These are phyloP conservation scores for Alnus rubra DNA, from an alignment of 306 rosid species.

Conservation along the genomic window DNA sequence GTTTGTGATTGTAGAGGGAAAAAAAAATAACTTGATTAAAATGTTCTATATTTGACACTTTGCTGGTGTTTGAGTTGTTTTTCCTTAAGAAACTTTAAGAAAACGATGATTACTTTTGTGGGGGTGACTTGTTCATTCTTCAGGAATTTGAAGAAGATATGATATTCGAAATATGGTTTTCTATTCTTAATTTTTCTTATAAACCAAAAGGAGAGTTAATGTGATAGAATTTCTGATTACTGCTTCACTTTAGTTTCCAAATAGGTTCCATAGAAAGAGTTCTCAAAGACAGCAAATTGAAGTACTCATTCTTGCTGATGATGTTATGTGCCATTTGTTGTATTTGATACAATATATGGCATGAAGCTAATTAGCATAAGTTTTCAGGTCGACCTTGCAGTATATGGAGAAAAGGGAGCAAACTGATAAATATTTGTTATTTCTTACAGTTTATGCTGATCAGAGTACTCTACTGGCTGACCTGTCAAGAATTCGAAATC, in stretches of 20 bases:
- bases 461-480: constrained; percentile 11
- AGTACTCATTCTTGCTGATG: not conserved
- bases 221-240: not conserved
- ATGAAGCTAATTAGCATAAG: not conserved
- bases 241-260: not conserved
- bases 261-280: not conserved
- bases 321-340: not conserved
- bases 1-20: not conserved
- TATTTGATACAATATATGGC: not conserved
- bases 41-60: no score
- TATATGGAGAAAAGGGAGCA: not conserved
- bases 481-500: not conserved
- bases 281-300: not conserved
- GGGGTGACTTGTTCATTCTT: not conserved
- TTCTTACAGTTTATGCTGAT: constrained; percentile 28
- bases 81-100: no score
- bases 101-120: not conserved
- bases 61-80: no score
- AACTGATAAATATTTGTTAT: constrained; percentile 12
- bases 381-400: constrained; percentile 10
- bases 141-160: not conserved
- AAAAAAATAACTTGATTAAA: not conserved
- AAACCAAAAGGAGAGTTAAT: not conserved
- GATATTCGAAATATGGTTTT: not conserved
- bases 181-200: not conserved